Evolutionary conservation across 495 filamentous ascomycete species (phyloP), one percentile per base, ranked within the genome.

Genomic region (Hypoxylon subgilvum): DNA sequence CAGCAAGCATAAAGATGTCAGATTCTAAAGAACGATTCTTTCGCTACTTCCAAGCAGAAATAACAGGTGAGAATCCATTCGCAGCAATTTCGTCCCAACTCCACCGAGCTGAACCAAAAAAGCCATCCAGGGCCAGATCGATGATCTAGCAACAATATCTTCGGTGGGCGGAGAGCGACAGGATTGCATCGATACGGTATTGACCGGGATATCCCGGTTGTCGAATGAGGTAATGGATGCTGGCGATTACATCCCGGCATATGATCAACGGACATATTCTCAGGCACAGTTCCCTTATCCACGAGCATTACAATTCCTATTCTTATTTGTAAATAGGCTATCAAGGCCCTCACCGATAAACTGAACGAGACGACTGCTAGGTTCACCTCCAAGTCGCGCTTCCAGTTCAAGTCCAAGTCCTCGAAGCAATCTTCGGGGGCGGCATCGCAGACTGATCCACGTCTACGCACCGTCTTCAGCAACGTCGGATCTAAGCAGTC

Each of bases 21-120:
- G 73, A 76, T 57, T 68, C 85, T 38, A 92, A 90, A 44, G 86
- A 89, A 62, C 80, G 80, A 6, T 93, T 95, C 77, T 90, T 90
- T 69, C 84, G 84, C 57, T 85, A 88, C 68, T 94, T 93, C 60
- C 87, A 88, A 53, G 79, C 84, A 70, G 82, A 86, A 69, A 85
- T 87, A 56, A 84, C 82, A 10, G 79, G 89, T 90, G 78, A 56
- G 71, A 49, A 63, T n/a, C 48, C n/a, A 46, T 40, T 30, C 32
- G 16, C 22, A 13, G 36, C 36, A 25, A 17, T 13, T 13, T 40
- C 7, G 2, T 13, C 2, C 2, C n/a, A 48, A 3, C 4, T 6
- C 19, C 40, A 28, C 16, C 13, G 8, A 12, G 40, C 57, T 59
- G 7, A 55, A 21, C 3, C 1, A n/a, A 22, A 25, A 2, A 45